Evolutionary conservation across 2,329 filamentous ascomycete genomes (phyloP).

Genomic region (Berkeleyomyces basicola): DNA sequence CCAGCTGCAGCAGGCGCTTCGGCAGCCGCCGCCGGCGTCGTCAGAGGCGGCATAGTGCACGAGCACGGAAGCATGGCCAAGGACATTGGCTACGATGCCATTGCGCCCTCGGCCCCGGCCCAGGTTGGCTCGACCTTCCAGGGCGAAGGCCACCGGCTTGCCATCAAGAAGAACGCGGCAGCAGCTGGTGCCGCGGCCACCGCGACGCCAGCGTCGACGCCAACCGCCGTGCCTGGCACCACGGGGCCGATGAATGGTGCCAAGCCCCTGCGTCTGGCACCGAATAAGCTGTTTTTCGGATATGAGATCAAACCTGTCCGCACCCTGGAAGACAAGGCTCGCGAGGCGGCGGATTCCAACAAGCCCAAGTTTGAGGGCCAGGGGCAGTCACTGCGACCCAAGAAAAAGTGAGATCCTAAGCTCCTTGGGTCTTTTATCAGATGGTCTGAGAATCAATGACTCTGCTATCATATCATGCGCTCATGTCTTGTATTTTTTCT

Average conservation of each 20-base stretch:
- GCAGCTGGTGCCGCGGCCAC: slow-evolving; percentile 54
- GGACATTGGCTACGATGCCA: slow-evolving; percentile 88
- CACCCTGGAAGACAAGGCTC: slow-evolving; percentile 54
- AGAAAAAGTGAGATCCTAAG: slow-evolving; percentile 49
- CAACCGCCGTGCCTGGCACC: slow-evolving; percentile 16
- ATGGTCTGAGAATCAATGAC: too few relatives aligned
- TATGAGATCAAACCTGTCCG: slow-evolving; percentile 84
- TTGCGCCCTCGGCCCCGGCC: slow-evolving; percentile 59
- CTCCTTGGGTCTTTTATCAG: neutral
- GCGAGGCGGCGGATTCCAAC: slow-evolving; percentile 44
- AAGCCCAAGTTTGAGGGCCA: slow-evolving; percentile 68
- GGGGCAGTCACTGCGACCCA: slow-evolving; percentile 60
- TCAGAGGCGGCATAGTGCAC: slow-evolving; percentile 53
- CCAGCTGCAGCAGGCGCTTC: slow-evolving; percentile 38
- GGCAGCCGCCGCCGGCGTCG: slow-evolving; percentile 29
- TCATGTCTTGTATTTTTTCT: neutral
- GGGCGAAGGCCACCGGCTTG: slow-evolving; percentile 62
- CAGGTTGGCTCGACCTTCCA: slow-evolving; percentile 63
- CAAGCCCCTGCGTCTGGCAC: slow-evolving; percentile 71
- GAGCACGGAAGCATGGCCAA: slow-evolving; percentile 89
- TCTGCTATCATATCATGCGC: too few relatives aligned
- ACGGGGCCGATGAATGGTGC: slow-evolving; percentile 24
- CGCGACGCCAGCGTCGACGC: slow-evolving; percentile 44
- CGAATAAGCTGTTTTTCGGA: slow-evolving; percentile 90
- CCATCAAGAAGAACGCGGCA: slow-evolving; percentile 52